A percentile compares a stretch with the other conserved stretches of the same genome.
phyloP scores from a whole-genome alignment of 2,329 filamentous ascomycete genomes.

The Clonostachys solani region DNA sequence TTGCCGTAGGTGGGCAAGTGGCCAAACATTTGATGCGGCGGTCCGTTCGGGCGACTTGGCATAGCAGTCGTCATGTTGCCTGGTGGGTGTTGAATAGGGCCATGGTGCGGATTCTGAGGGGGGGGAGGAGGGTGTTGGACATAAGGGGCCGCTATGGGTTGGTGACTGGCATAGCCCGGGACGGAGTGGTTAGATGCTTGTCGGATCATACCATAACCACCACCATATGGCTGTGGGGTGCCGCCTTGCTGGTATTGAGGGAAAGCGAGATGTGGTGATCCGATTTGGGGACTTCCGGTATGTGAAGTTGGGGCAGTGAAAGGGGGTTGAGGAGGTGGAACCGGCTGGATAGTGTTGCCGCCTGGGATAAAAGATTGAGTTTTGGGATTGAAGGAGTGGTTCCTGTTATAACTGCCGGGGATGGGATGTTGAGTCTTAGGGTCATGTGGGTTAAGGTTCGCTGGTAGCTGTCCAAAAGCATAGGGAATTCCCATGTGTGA shows the following conservation, averaged over 20 bases:
- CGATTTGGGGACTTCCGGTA: constrained; percentile 49
- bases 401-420: constrained; percentile 75
- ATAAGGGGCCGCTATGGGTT: constrained; percentile 17
- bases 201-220: constrained; percentile 50
- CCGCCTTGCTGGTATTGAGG: constrained; percentile 40
- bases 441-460: constrained; percentile 64
- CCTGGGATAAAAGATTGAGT: constrained; percentile 85
- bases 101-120: constrained; percentile 29
- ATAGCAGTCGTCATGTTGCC: constrained; percentile 30
- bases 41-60: constrained; percentile 38
- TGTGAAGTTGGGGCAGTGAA: constrained; percentile 45
- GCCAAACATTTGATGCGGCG: constrained; percentile 38
- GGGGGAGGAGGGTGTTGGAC: constrained; percentile 30
- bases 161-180: constrained; percentile 36
- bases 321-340: constrained; percentile 40
- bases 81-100: constrained; percentile 1
- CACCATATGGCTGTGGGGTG: constrained; percentile 37
- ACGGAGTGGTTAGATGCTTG: constrained; percentile 52
- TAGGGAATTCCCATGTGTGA: constrained; percentile 49
- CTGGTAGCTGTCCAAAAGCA: constrained; percentile 74
- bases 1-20: constrained; percentile 55
- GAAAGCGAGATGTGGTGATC: constrained; percentile 45
- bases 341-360: constrained; percentile 42
- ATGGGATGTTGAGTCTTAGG: constrained; percentile 76
- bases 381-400: constrained; percentile 86